Evolutionary conservation across 2,329 filamentous ascomycete genomes (phyloP), one percentile per base, ranked within the genome.

Genomic region (Venturia oleaginea): DNA sequence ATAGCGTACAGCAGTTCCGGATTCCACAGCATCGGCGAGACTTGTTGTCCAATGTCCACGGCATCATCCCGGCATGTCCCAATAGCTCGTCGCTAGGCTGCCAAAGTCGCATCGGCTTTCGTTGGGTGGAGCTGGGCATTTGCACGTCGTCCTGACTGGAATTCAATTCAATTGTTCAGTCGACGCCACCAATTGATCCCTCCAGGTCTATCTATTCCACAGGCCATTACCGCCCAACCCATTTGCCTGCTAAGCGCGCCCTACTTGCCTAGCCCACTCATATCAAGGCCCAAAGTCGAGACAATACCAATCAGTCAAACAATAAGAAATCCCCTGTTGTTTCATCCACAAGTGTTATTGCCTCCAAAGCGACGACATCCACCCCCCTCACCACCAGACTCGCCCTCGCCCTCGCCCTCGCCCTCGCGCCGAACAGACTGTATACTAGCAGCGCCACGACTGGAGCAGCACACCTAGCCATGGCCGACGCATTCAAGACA

Each of bases 401-500:
- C 48, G 30, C 27, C 51, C n/a, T n/a, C n/a, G n/a, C n/a, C n/a
- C n/a, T n/a, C n/a, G n/a, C n/a, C n/a, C n/a, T n/a, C n/a, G n/a
- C n/a, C 1, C 11, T 37, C 30, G 51, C 51, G 15, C 51, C 27
- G 2, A 30, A 10, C 27, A 34, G 4, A n/a, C 30, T 32, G 6
- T 32, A 55, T 34, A 57, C 51, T 13, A n/a, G 30, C 51, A 57
- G 51, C 51, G 27, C 51, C 51, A 34, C 51, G 27, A 19, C 51
- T 42, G 17, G 57, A 60, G 17, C 57, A 42, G 24, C 22, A 24
- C 24, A 17, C 11, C 17, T 43, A 22, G 27, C 17, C 30, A 86
- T 86, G 82, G 80, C 82, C 68, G 84, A 87, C 73, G 77, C 79
- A 64, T 86, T 87, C 77, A 83, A 86, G 75, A 80, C 83, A 65